These are phyloP conservation scores for Biancaea sappan DNA, from an alignment of 306 rosid species.

Conservation along the genomic window DNA sequence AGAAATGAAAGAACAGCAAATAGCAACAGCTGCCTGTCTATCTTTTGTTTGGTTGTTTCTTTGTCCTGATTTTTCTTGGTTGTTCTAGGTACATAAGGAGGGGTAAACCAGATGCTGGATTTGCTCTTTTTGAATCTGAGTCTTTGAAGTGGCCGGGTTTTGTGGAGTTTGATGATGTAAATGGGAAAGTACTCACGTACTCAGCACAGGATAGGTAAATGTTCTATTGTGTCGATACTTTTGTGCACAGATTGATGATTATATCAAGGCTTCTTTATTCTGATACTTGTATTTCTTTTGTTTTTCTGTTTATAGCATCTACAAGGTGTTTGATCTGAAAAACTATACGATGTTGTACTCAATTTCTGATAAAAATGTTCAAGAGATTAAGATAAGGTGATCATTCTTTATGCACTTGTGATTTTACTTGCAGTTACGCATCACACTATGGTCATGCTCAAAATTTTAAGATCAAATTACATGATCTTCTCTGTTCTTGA, in stretches of 20 bases:
- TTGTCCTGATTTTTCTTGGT: conserved; percentile 24
- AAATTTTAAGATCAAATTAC: conserved; percentile 24
- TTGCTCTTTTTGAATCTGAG: conserved; percentile 97
- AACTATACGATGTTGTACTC: conserved; percentile 96
- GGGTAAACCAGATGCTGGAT: conserved; percentile 96
- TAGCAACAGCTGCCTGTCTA: conserved; percentile 11
- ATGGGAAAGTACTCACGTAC: conserved; percentile 96
- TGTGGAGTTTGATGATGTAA: conserved; percentile 98
- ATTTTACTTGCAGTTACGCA: conserved; percentile 18
- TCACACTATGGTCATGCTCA: background rate
- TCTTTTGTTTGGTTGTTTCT: conserved; percentile 12
- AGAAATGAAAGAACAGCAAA: conserved; percentile 7
- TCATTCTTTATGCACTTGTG: conserved; percentile 28
- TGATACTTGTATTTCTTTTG: conserved; percentile 28
- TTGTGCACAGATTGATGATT: conserved; percentile 20
- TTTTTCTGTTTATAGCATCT: conserved; percentile 58
- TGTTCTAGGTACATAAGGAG: conserved; percentile 85
- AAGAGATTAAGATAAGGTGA: conserved; percentile 98
- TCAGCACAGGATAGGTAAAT: conserved; percentile 89
- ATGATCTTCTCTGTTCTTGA: conserved; percentile 11
- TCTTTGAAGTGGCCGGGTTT: conserved; percentile 99
- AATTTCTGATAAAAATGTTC: conserved; percentile 95
- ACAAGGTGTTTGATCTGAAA: conserved; percentile 98
- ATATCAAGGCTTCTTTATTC: conserved; percentile 30
- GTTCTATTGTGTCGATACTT: conserved; percentile 7